phyloP scores from a whole-genome alignment of 768 basidiomycete species.

The Guyanaporus albipodus region DNA sequence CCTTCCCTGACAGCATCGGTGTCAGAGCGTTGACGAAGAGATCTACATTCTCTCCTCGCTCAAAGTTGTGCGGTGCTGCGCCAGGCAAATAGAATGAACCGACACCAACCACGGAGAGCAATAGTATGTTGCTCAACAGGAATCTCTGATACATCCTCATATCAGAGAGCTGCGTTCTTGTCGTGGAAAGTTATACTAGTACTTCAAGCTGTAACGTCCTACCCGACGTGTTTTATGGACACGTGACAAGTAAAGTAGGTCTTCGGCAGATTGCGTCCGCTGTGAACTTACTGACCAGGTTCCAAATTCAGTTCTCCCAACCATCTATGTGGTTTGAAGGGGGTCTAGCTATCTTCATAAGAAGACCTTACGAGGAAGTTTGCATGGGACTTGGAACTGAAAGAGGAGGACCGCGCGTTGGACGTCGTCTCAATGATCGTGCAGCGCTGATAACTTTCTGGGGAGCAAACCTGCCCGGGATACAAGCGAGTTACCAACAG shows the following conservation, averaged over 20 bases:
- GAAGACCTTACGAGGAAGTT: no score
- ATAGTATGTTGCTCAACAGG: slow-evolving; percentile 16
- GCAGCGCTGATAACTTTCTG: no score
- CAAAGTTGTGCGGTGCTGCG: slow-evolving; percentile 84
- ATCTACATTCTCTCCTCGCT: slow-evolving; percentile 65
- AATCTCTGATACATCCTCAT: slow-evolving; percentile 20
- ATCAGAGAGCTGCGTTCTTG: neutral
- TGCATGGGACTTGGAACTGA: no score
- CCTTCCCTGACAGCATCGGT: slow-evolving; percentile 68
- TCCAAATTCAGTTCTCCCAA: no score
- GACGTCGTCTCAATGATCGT: no score
- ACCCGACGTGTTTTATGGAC: neutral
- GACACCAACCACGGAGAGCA: slow-evolving; percentile 19
- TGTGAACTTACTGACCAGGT: no score
- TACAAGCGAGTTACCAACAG: no score
- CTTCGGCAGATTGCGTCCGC: no score
- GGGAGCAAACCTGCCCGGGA: no score
- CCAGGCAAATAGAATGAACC: slow-evolving; percentile 89
- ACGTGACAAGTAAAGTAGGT: slow-evolving; percentile 15
- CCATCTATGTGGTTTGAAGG: no score
- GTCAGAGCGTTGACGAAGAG: slow-evolving; percentile 87
- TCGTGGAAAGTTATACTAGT: neutral
- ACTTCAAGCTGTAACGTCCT: slow-evolving; percentile 1
- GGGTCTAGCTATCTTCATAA: no score
- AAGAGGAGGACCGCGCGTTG: no score